Evolutionary conservation across 1,284 basidiomycete species (phyloP).

Genomic region (Tetrapyrgos nigripes): DNA sequence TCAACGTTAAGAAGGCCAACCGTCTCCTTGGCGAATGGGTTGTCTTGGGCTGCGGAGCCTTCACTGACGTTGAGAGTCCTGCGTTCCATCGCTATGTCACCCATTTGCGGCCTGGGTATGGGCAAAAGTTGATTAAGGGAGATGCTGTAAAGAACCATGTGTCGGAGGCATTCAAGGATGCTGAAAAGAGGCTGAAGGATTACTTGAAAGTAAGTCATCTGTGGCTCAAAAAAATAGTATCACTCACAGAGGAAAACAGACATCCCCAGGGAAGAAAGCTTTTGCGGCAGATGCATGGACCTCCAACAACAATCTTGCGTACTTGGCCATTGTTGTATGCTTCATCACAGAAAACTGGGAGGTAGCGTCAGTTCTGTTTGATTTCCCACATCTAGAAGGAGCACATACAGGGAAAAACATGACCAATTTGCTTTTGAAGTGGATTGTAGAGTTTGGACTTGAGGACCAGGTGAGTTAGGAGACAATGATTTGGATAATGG

Average conservation of each 20-base stretch:
- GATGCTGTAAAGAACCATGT: background rate
- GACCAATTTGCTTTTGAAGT: background rate
- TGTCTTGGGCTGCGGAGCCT: background rate
- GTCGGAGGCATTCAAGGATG: background rate
- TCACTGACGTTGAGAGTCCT: background rate
- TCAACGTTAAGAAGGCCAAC: background rate
- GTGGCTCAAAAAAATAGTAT: background rate
- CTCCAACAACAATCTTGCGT: background rate
- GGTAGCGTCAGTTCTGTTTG: background rate
- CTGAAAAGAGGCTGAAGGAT: background rate
- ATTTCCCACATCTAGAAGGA: background rate
- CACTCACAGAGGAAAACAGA: background rate
- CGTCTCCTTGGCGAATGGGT: background rate
- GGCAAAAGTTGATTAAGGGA: background rate
- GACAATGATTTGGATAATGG: background rate
- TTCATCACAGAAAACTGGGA: background rate
- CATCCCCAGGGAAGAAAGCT: background rate
- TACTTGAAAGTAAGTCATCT: background rate
- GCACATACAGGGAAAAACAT: background rate
- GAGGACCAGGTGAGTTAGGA: background rate
- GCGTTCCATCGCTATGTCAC: background rate
- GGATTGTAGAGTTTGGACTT: background rate
- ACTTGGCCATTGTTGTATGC: background rate
- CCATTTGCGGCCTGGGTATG: background rate
- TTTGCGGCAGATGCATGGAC: constrained; percentile 1